phyloP scores from a whole-genome alignment of 305 asterid species.

The Rubia balearica region DNA sequence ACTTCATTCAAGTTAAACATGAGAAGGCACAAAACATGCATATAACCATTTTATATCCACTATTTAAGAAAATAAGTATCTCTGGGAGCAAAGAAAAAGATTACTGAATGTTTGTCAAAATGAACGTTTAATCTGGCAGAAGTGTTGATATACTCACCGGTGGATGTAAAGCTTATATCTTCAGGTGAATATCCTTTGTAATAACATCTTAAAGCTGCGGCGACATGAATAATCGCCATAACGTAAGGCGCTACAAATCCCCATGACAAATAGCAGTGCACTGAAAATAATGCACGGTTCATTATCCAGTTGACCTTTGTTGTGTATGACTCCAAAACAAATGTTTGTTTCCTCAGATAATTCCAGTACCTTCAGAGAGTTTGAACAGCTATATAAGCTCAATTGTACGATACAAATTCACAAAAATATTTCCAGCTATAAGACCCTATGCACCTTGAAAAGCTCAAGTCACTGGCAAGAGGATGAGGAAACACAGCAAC shows the following conservation, averaged over 20 bases:
- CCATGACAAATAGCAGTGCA: conserved; percentile 94
- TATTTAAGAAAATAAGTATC: background rate
- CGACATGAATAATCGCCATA: conserved; percentile 68
- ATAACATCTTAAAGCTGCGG: conserved; percentile 66
- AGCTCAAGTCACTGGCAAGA: conserved; percentile 92
- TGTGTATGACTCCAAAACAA: conserved; percentile 89
- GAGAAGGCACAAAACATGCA: background rate
- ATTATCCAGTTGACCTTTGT: conserved; percentile 78
- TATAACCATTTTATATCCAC: background rate
- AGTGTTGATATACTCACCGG: conserved; percentile 44
- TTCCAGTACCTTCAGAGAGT: conserved; percentile 76
- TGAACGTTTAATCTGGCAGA: background rate
- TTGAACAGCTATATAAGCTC: conserved; percentile 12
- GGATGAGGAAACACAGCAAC: conserved; percentile 99
- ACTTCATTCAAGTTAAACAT: background rate
- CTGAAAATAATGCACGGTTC: conserved; percentile 87
- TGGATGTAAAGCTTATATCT: conserved; percentile 45
- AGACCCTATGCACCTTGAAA: conserved; percentile 60
- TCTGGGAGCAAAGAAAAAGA: background rate
- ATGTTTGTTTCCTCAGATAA: conserved; percentile 95
- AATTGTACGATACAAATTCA: background rate
- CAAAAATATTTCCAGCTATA: conserved; percentile 8
- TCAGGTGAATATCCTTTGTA: conserved; percentile 47
- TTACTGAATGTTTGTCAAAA: background rate
- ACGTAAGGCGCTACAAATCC: conserved; percentile 76